Percentiles rank a stretch among this genome's conserved stretches.
Conservation (phyloP, 2,329 filamentous ascomycete genomes). For the Diplodia corticola region DNA sequence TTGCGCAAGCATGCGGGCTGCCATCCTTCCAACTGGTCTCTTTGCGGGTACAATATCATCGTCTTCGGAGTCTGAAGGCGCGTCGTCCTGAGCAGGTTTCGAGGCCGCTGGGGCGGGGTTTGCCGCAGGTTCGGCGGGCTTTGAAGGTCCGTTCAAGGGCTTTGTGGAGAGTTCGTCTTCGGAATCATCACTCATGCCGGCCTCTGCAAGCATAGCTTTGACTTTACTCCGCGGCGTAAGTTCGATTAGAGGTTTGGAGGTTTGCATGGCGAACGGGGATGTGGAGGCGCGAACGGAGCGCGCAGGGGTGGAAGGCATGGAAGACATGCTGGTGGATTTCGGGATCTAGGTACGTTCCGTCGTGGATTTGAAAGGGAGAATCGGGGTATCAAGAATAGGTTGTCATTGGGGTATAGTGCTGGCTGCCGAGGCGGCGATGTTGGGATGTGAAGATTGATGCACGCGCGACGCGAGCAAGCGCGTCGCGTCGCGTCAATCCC, state of each 20-base stretch:
- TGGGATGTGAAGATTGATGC: background rate
- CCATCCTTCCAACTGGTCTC: conserved; percentile 62
- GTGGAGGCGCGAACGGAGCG: conserved; percentile 17
- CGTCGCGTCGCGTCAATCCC: conserved; percentile 18
- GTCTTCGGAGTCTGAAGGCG: conserved; percentile 26
- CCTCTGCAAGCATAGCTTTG: conserved; percentile 20
- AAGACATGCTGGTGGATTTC: conserved; percentile 7
- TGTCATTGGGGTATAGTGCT: background rate
- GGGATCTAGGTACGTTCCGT: background rate
- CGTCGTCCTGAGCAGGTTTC: background rate
- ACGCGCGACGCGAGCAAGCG: background rate
- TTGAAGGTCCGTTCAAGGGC: background rate
- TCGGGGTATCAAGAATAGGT: background rate
- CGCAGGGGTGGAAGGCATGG: conserved; percentile 12
- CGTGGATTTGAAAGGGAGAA: background rate
- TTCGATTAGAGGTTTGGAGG: conserved; percentile 19
- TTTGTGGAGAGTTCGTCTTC: conserved; percentile 14
- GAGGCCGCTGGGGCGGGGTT: background rate
- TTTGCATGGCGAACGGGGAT: conserved; percentile 12
- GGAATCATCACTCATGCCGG: conserved; percentile 19
- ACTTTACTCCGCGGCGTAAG: conserved; percentile 23
- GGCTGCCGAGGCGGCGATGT: background rate
- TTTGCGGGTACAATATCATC: conserved; percentile 35
- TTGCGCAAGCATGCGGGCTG: conserved; percentile 57
- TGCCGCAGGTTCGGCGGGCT: background rate